A percentile compares a stretch with the other conserved stretches of the same genome.
phyloP scores from a whole-genome alignment of 352 stramenopile genomes.

The Phytophthora melonis region DNA sequence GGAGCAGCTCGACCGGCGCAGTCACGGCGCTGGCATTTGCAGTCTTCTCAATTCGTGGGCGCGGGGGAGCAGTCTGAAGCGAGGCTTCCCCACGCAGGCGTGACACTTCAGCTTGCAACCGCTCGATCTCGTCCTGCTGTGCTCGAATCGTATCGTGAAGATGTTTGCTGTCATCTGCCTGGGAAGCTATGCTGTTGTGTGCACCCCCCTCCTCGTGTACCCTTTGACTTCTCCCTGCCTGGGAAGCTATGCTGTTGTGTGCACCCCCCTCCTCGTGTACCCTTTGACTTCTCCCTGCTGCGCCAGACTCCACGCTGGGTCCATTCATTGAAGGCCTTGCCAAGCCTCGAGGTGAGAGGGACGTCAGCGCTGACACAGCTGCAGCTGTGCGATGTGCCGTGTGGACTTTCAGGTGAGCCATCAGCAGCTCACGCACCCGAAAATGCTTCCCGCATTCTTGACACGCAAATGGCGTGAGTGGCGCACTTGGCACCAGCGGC shows the following conservation, averaged over 20 bases:
- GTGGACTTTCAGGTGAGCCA: slow-evolving; percentile 40
- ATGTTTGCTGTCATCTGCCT: slow-evolving; percentile 21
- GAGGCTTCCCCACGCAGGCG: slow-evolving; percentile 35
- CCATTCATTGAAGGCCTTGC: slow-evolving; percentile 16
- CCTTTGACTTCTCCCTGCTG: slow-evolving; percentile 7
- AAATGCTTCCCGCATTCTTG: slow-evolving; percentile 44
- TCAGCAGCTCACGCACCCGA: slow-evolving; percentile 39
- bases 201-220: background rate
- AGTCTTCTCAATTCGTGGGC: slow-evolving; percentile 6
- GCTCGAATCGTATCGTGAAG: slow-evolving; percentile 52
- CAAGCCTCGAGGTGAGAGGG: slow-evolving; percentile 21
- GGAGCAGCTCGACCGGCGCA: slow-evolving; percentile 61
- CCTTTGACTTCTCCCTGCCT: slow-evolving; percentile 6
- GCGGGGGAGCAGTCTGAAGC: slow-evolving; percentile 13
- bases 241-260: slow-evolving; percentile 1
- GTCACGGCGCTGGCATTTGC: slow-evolving; percentile 37
- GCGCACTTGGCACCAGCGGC: slow-evolving; percentile 1
- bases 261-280: background rate
- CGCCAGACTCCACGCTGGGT: background rate
- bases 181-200: slow-evolving; percentile 1
- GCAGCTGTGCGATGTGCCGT: slow-evolving; percentile 20
- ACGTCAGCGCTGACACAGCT: slow-evolving; percentile 20
- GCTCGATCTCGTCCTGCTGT: slow-evolving; percentile 59
- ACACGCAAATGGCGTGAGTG: slow-evolving; percentile 25
- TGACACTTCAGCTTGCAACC: slow-evolving; percentile 47